Evolutionary conservation across 768 basidiomycete genomes (phyloP).

Genomic region (Lentinula detonsa): DNA sequence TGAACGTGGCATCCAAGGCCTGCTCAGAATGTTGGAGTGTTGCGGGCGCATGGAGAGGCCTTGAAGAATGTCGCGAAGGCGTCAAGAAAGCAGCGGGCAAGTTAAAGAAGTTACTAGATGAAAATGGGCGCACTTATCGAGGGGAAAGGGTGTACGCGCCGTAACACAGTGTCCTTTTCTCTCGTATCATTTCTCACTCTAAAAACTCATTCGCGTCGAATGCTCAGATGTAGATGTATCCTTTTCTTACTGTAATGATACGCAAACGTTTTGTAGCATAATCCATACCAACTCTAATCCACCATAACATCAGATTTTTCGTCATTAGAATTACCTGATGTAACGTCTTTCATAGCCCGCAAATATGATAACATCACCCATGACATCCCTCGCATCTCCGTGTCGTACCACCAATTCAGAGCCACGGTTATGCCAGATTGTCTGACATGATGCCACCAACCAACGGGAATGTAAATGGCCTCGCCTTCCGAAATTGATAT

Average conservation of each 20-base stretch:
- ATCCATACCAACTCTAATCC: too few relatives aligned
- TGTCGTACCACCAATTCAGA: conserved; percentile 88
- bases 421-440: conserved; percentile 67
- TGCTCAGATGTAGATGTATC: neutral
- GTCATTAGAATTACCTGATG: conserved; percentile 5
- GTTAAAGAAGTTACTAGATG: conserved; percentile 52
- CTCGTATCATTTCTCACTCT: too few relatives aligned
- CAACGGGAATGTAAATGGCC: conserved; percentile 82
- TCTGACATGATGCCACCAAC: conserved; percentile 91
- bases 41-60: conserved; percentile 60
- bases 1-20: conserved; percentile 61
- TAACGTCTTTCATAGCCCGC: conserved; percentile 35
- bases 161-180: neutral
- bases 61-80: conserved; percentile 57
- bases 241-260: neutral
- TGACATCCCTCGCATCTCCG: conserved; percentile 62
- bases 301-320: neutral
- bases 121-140: conserved; percentile 41
- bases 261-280: neutral
- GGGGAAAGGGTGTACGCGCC: conserved; percentile 29
- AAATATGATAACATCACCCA: conserved; percentile 69
- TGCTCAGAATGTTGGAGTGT: conserved; percentile 82
- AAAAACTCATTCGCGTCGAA: neutral
- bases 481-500: conserved; percentile 69
- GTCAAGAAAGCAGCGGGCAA: conserved; percentile 57